Percentiles rank a stretch among this genome's conserved stretches.
Evolutionary conservation across 371 early-diverging fungal genomes (phyloP).

Genomic region (Chytridium lagenaria): DNA sequence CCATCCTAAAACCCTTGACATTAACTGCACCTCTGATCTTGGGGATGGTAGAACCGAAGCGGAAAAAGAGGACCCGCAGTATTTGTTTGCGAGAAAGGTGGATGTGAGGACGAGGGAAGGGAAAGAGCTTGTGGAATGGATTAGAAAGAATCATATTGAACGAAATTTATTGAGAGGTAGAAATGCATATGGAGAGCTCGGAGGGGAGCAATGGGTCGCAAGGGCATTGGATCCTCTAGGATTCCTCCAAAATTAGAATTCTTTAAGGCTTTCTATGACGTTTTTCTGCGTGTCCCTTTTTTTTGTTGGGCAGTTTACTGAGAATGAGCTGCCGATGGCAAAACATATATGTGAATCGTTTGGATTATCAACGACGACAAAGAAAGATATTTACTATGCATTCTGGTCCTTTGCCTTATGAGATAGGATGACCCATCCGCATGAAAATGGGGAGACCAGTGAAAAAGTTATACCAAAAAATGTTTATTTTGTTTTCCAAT

Average conservation of each 20-base stretch:
- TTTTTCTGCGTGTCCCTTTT: too few relatives aligned
- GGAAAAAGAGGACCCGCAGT: constrained; percentile 30
- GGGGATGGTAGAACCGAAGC: neutral
- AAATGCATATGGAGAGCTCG: constrained; percentile 11
- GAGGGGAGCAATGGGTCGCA: constrained; percentile 4
- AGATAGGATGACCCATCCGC: too few relatives aligned
- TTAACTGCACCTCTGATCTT: neutral
- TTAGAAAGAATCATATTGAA: constrained; percentile 29
- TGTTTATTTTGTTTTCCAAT: too few relatives aligned
- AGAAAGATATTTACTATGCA: too few relatives aligned
- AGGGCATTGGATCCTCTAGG: neutral
- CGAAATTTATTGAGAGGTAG: constrained; percentile 2
- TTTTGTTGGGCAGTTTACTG: too few relatives aligned
- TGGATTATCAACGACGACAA: too few relatives aligned
- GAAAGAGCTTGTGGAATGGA: constrained; percentile 44
- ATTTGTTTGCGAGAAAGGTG: constrained; percentile 48
- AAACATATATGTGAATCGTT: too few relatives aligned
- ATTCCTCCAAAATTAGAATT: neutral
- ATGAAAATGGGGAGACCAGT: too few relatives aligned
- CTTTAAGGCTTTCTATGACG: neutral
- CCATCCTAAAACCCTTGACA: constrained; percentile 5
- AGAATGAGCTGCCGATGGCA: too few relatives aligned
- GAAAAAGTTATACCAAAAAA: too few relatives aligned
- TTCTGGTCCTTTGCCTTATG: too few relatives aligned
- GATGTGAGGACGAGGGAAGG: constrained; percentile 28